Evolutionary conservation across 768 basidiomycete genomes (phyloP).

Genomic region (Russula lepida): DNA sequence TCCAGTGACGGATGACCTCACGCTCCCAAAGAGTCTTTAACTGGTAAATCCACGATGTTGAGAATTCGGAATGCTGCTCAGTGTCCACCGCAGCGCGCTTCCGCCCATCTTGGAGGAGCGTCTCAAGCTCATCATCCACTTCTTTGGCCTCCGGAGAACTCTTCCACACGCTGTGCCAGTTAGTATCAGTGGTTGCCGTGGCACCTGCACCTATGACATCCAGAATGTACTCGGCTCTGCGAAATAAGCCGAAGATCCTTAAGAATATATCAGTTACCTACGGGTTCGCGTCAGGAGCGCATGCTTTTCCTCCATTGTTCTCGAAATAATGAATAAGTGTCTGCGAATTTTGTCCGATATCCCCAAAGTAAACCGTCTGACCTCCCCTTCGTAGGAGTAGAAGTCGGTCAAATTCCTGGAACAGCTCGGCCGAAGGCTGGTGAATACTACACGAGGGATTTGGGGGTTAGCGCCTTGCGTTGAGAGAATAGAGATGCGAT

Average conservation of each 20-base stretch:
- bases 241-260: not conserved
- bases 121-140: conserved; percentile 36
- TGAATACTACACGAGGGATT: conserved; percentile 27
- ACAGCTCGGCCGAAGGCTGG: conserved; percentile 77
- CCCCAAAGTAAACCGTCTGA: conserved; percentile 57
- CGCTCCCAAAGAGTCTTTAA: conserved; percentile 27
- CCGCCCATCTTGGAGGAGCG: conserved; percentile 34
- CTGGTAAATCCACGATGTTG: conserved; percentile 35
- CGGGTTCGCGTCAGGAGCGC: conserved; percentile 64
- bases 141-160: conserved; percentile 33
- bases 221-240: conserved; percentile 41
- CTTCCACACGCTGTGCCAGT: conserved; percentile 47
- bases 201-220: conserved; percentile 51
- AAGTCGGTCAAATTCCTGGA: conserved; percentile 75
- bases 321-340: conserved; percentile 74
- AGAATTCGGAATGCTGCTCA: conserved; percentile 27
- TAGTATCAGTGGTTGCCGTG: conserved; percentile 33
- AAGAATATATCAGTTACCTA: conserved; percentile 18
- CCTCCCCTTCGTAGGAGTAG: conserved; percentile 75
- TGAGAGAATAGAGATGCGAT: conserved; percentile 1
- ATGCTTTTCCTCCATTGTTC: conserved; percentile 52
- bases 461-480: not conserved
- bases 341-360: conserved; percentile 52
- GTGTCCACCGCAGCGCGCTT: conserved; percentile 24
- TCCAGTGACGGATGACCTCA: conserved; percentile 30